Conservation (phyloP, 352 stramenopile genomes). For the Globisporangium paroecandrum region DNA sequence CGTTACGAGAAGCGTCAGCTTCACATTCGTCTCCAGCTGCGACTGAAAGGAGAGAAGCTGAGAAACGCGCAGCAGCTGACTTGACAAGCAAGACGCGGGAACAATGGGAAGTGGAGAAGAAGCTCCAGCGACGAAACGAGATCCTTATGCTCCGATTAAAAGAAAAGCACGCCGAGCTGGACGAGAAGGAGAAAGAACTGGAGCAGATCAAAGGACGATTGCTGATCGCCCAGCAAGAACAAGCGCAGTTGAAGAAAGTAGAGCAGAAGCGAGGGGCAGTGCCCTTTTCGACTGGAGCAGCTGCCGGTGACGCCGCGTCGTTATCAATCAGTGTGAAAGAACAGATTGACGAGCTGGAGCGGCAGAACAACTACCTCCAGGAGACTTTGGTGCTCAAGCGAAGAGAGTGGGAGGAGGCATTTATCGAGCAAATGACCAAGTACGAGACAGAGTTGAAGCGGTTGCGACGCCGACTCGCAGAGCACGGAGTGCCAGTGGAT, state of each 20-base stretch:
- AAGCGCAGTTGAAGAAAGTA: slow-evolving; percentile 13
- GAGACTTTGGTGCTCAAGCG: slow-evolving; percentile 61
- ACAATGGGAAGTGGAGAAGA: slow-evolving; percentile 64
- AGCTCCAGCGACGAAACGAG: slow-evolving; percentile 65
- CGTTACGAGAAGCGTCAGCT: slow-evolving; percentile 47
- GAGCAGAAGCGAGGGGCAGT: slow-evolving; percentile 21
- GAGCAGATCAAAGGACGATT: slow-evolving; percentile 33
- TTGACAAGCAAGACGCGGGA: slow-evolving; percentile 17
- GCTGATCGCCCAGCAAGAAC: slow-evolving; percentile 29
- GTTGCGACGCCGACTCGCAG: slow-evolving; percentile 38
- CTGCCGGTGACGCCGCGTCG: not conserved
- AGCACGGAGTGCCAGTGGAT: slow-evolving; percentile 21
- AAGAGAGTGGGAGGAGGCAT: slow-evolving; percentile 58
- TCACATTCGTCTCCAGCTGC: not conserved
- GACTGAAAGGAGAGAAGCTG: not conserved
- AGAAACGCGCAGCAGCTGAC: not conserved
- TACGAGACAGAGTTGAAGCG: slow-evolving; percentile 54
- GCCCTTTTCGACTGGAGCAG: slow-evolving; percentile 1
- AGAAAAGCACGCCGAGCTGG: slow-evolving; percentile 57
- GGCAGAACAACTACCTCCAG: slow-evolving; percentile 55
- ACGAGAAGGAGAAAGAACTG: slow-evolving; percentile 42
- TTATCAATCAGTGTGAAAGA: slow-evolving; percentile 18
- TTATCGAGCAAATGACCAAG: slow-evolving; percentile 44
- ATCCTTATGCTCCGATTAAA: slow-evolving; percentile 61
- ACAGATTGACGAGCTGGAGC: slow-evolving; percentile 39